Evolutionary conservation across 1,284 basidiomycete species (phyloP).

Genomic region (Sphagnurus paluster): DNA sequence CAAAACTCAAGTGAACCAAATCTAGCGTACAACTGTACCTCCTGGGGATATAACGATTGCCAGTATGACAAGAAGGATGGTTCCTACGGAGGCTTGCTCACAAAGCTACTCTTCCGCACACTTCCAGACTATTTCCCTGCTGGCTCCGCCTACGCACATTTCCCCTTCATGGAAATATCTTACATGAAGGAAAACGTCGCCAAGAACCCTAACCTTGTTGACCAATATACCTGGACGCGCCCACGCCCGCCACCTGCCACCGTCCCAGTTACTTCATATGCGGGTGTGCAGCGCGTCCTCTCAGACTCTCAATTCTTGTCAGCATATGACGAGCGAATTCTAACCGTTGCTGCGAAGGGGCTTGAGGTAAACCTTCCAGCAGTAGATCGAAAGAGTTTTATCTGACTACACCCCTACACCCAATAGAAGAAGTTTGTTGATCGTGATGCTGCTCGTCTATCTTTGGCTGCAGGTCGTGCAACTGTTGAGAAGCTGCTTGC

Average conservation of each 20-base stretch:
- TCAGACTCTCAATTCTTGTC: conserved; percentile 31
- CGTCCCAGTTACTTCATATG: conserved; percentile 30
- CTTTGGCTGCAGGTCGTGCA: conserved; percentile 11
- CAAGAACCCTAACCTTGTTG: conserved; percentile 21
- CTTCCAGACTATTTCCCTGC: conserved; percentile 69
- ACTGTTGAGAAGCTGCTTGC: conserved; percentile 15
- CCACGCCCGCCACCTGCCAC: conserved; percentile 32
- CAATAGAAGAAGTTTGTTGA: neutral
- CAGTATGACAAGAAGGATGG: conserved; percentile 64
- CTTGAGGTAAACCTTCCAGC: conserved; percentile 19
- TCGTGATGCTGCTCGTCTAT: neutral
- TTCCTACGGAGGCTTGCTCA: conserved; percentile 71
- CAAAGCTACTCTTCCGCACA: conserved; percentile 69
- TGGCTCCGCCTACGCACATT: conserved; percentile 60
- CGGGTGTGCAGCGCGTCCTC: conserved; percentile 38
- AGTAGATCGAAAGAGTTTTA: too few species aligned
- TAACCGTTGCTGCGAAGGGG: conserved; percentile 21
- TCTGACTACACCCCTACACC: too few species aligned
- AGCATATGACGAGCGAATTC: conserved; percentile 29
- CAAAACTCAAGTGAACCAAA: neutral
- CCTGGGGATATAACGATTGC: conserved; percentile 77
- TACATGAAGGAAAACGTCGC: conserved; percentile 40
- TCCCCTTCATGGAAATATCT: conserved; percentile 61
- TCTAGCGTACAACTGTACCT: conserved; percentile 70
- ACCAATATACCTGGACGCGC: conserved; percentile 49